Base-by-base conservation (phyloP, 148 eudicot genomes). In the Camellia sinensis region DNA sequence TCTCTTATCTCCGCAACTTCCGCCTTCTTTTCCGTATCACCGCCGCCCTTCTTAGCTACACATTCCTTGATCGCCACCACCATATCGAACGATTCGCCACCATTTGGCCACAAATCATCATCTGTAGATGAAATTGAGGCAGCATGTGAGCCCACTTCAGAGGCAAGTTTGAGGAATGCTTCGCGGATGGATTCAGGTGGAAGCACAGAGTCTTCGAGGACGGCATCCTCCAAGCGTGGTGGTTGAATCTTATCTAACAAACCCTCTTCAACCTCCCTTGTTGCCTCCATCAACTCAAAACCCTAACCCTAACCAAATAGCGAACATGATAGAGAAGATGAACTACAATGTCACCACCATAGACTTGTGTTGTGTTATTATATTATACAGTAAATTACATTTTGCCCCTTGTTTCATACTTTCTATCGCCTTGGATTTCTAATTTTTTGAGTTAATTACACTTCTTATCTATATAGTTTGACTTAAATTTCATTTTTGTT, bases 121-220 rank as follows among this genome's bases (percentile, higher is more conserved):
- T 57, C 48, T 17, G 52, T 29, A 17, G 84, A 3, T 80, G 86
- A 63, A n/a, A 89, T 37, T 2, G 82, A 73, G 80, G 81, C 53
- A 57, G 81, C 85, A 62, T 88, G 86, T 37, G 92, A 90, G 60
- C 87, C 82, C 60, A 91, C 92, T 77, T 92, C 90, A 45, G 90
- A 2, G 77, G 97, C 98, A 14, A 97, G 97, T 62, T 87, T 92
- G 62, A 88, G 87, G 75, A 94, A 94, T 50, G 98, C 97, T 78
- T 88, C 88, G 12, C 83, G 83, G 87, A 92, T 92, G 13, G 90
- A 87, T 41, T 89, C 92, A 3, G 93, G 93, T 1, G 98, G 93
- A 0, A 93, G 87, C 0, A 97, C 94, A 70, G 97, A 93, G 86
- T 93, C 94, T 80, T 95, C 97, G 57, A 95, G 94, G 79, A 97